Evolutionary conservation across 257 asterid genomes (phyloP), one percentile per base, ranked within the genome.

Genomic region (Verbena officinalis): DNA sequence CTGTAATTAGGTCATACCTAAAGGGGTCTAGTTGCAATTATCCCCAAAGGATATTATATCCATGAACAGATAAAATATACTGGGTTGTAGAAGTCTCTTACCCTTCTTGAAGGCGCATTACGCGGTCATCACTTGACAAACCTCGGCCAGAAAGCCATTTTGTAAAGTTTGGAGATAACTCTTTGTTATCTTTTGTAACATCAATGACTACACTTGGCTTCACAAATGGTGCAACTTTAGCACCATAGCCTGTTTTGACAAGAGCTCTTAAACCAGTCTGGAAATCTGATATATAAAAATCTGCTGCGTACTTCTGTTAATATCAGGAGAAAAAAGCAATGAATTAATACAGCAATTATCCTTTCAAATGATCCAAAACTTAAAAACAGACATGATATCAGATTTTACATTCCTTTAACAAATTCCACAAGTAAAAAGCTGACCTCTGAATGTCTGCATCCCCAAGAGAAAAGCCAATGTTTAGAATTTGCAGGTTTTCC

Each of bases 211-310:
- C 72, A n/a, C 79, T 49, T 66, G 83, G 79, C 34, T 78, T 71
- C 62, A 83, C 86, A 58, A 80, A 73, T 14, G 89, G 84, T 7
- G 83, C 71, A 21, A 85, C 86, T 57, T 79, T 81, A 12, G 89
- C 85, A 67, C 87, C 87, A 54, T 78, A 72, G 24, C 89, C 93
- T 45, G 93, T 82, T 75, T 85, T 85, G 21, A 85, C 87, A 36
- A 85, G 71, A 70, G 89, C 89, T 73, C 93, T 80, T 49, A 76
- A 69, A 38, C 93, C 93, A 55, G 93, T 78, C 68, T 83, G 82
- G 33, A 65, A 76, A 76, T 83, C 87, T 6, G 93, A 83, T 65
- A 85, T 72, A 59, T 83, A 85, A 75, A 85, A 85, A 57, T 85
- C 93, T 7, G 85, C 84, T 43, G 75, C 89, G 51, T 76, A 61